Conservation (phyloP, 2,329 filamentous ascomycete genomes). For the Ophiostoma ips region DNA sequence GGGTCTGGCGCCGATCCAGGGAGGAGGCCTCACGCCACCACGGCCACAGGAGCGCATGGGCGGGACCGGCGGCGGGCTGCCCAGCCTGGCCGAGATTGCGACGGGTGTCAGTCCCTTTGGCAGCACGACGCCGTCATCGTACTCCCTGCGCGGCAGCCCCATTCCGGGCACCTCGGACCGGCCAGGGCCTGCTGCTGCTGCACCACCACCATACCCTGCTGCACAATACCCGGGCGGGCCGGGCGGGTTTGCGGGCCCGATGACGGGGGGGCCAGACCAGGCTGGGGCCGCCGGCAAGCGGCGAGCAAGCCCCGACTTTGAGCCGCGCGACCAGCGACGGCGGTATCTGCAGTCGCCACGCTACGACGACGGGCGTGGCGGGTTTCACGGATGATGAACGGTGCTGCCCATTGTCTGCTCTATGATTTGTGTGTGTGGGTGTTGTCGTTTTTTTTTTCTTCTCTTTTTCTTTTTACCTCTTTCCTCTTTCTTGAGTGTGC, state of each 20-base stretch:
- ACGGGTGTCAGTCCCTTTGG: conserved; percentile 48
- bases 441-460: background rate
- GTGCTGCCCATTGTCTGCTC: too few species aligned
- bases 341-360: conserved; percentile 22
- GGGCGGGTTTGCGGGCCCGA: background rate
- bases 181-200: too few species aligned
- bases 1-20: conserved; percentile 40
- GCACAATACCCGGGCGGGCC: background rate
- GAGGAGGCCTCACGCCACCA: conserved; percentile 9
- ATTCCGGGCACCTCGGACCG: conserved; percentile 28
- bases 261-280: background rate
- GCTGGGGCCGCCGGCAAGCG: conserved; percentile 30
- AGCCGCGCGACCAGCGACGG: conserved; percentile 31
- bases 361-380: conserved; percentile 13
- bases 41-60: conserved; percentile 13
- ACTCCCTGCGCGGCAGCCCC: conserved; percentile 29
- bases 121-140: conserved; percentile 25
- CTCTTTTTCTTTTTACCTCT: background rate
- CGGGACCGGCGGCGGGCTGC: conserved; percentile 27
- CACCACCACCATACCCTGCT: too few species aligned
- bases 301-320: conserved; percentile 35
- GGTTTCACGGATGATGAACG: background rate
- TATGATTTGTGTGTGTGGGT: too few species aligned
- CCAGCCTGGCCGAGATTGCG: conserved; percentile 48
- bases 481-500: background rate